Conservation (phyloP, 1,284 basidiomycete species). For the Cryptococcus sp. region DNA sequence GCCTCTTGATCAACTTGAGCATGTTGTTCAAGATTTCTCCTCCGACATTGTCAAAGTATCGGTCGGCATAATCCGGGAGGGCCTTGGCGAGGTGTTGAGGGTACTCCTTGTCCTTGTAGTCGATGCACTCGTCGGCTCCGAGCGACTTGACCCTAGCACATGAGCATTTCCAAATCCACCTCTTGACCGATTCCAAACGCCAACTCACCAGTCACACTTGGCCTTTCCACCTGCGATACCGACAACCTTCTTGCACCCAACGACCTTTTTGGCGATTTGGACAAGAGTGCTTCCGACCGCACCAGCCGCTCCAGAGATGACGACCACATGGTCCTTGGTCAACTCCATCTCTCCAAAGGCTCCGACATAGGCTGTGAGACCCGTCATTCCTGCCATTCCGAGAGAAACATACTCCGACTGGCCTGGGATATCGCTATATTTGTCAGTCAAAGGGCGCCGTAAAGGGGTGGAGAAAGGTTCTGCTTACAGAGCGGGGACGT, state of each 20-base stretch:
- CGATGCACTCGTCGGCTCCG: slow-evolving; percentile 50
- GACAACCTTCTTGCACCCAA: slow-evolving; percentile 49
- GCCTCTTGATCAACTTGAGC: slow-evolving; percentile 43
- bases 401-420: slow-evolving; percentile 23
- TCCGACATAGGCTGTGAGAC: slow-evolving; percentile 41
- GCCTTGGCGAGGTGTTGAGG: slow-evolving; percentile 31
- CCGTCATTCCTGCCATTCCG: slow-evolving; percentile 29
- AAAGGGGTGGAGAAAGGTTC: background rate
- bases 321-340: slow-evolving; percentile 41
- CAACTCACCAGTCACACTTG: slow-evolving; percentile 49
- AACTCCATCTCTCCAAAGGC: slow-evolving; percentile 40
- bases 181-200: background rate
- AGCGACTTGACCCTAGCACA: slow-evolving; percentile 39
- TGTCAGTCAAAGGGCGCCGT: slow-evolving; percentile 1
- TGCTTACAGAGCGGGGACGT: slow-evolving; percentile 4
- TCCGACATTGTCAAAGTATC: slow-evolving; percentile 48
- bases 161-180: background rate
- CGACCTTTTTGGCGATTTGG: slow-evolving; percentile 44
- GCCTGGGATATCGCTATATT: slow-evolving; percentile 8
- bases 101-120: slow-evolving; percentile 48
- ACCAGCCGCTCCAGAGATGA: slow-evolving; percentile 46
- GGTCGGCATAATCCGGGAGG: slow-evolving; percentile 31
- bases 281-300: slow-evolving; percentile 34
- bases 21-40: slow-evolving; percentile 45
- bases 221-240: slow-evolving; percentile 51